Conservation (phyloP, 345 rosid species). For the Dimocarpus longan region DNA sequence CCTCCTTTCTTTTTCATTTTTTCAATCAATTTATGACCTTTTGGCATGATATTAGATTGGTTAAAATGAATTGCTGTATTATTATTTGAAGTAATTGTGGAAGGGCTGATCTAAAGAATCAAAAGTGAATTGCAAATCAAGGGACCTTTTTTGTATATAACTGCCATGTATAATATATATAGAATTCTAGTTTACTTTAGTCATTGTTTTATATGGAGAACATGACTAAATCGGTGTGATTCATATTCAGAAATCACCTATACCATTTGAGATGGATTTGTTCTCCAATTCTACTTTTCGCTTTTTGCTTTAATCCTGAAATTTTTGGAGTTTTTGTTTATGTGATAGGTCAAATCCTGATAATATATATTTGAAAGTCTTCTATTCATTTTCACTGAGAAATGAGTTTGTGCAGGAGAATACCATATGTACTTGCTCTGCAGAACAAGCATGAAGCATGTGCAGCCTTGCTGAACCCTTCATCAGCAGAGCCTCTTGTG, state of each 20-base stretch:
- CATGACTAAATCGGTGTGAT: background rate
- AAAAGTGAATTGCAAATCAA: background rate
- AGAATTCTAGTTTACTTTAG: background rate
- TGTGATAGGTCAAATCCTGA: background rate
- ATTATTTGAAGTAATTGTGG: background rate
- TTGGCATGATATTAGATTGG: background rate
- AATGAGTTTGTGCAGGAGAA: constrained; percentile 40
- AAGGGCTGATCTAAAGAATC: background rate
- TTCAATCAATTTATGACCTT: background rate
- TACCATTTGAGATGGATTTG: background rate
- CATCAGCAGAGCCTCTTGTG: constrained; percentile 51
- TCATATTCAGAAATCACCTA: background rate
- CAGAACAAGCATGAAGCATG: constrained; percentile 51
- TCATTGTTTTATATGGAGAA: background rate
- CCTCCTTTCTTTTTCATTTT: background rate
- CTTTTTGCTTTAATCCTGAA: no score
- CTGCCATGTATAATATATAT: no score
- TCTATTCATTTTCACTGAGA: background rate
- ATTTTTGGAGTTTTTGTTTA: background rate
- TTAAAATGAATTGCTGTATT: background rate
- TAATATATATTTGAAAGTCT: background rate
- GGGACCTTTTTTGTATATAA: background rate
- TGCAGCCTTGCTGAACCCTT: constrained; percentile 49
- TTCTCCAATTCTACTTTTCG: background rate
- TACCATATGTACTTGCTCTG: constrained; percentile 49